Evolutionary conservation across 164 flowering plant species (phyloP).

Genomic region (Liquidambar formosana): DNA sequence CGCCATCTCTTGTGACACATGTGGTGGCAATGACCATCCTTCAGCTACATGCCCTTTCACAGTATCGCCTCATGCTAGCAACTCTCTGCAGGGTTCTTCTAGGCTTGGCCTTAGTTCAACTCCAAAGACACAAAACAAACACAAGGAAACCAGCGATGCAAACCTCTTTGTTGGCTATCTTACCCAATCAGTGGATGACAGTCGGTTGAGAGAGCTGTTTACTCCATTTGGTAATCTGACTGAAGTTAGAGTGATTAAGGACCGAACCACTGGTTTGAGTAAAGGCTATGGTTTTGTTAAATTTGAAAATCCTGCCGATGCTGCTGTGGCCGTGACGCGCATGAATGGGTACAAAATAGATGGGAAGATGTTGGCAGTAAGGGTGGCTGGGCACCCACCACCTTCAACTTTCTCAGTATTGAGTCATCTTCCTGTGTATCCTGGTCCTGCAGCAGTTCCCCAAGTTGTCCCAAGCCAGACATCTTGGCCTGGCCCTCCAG

Average conservation of each 20-base stretch:
- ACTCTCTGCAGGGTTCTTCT: not conserved
- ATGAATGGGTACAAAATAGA: constrained; percentile 40
- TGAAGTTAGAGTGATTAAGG: constrained; percentile 37
- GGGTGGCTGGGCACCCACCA: constrained; percentile 22
- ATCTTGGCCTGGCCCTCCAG: constrained; percentile 26
- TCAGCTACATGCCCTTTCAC: constrained; percentile 17
- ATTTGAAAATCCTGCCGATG: constrained; percentile 29
- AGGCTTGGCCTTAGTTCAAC: constrained; percentile 12
- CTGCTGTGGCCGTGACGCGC: constrained; percentile 30
- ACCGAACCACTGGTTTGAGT: constrained; percentile 32
- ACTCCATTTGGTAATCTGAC: constrained; percentile 40
- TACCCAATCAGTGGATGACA: constrained; percentile 32
- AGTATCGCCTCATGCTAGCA: constrained; percentile 6
- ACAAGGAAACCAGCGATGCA: constrained; percentile 21
- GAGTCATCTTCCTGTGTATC: constrained; percentile 8
- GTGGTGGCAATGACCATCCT: constrained; percentile 20
- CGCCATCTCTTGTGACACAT: constrained; percentile 15
- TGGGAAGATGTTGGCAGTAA: constrained; percentile 41
- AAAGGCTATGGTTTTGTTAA: constrained; percentile 53
- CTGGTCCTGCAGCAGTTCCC: constrained; percentile 9
- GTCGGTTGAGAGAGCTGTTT: constrained; percentile 31
- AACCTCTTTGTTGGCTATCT: constrained; percentile 40
- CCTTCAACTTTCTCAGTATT: constrained; percentile 1
- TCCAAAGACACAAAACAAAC: constrained; percentile 17
- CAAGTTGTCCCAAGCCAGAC: constrained; percentile 11